Base-by-base conservation (phyloP, 352 stramenopile genomes). In the Phytopythium litorale region DNA sequence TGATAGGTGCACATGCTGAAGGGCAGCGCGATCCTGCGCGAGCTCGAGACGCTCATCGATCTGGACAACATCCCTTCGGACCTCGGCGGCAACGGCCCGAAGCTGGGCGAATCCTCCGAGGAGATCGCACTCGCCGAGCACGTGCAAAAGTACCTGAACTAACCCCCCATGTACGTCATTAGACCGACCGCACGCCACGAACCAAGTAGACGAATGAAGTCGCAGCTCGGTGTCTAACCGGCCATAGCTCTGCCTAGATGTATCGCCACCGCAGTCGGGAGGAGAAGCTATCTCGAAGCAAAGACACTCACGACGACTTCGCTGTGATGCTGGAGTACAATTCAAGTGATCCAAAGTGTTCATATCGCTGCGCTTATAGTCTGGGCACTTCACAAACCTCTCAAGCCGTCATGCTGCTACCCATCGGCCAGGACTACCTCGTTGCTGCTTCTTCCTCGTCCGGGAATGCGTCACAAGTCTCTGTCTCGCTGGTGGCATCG, bases 1-100 rank as follows among this genome's bases (percentile, higher is more conserved):
- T 42, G 62, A 56, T n/a, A 89, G 77, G 75, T 88, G 18, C 81
- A 94, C 52, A 92, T 92, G 81, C 72, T 94, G 42, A 92, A 92
- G 60, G 84, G 83, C 18, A 89, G 77, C 65, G 81, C 79, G 23
- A 94, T 94, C 69, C 62, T 91, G 33, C 75, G 73, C 32, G 80
- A 92, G 35, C 58, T 92, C 35, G 78, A 91, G 69, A 87, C 73
- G 52, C 64, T 91, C 43, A 89, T 94, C 56, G 77, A 92, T 30
- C 13, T 70, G 13, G 71, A 86, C 46, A 84, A 89, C 54, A 89
- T 91, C 48, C 80, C 83, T 8, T 86, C 72, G 23, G 82, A 93
- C 58, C 74, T 87, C n/a, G 87, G 87, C 2, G 87, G 87, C 35
- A 75, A 75, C 5, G 81, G 87, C 15, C 68, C 61, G 15, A 63